Conservation (phyloP, 2,329 filamentous ascomycete genomes). For the Torrubiellomyces zombiae region DNA sequence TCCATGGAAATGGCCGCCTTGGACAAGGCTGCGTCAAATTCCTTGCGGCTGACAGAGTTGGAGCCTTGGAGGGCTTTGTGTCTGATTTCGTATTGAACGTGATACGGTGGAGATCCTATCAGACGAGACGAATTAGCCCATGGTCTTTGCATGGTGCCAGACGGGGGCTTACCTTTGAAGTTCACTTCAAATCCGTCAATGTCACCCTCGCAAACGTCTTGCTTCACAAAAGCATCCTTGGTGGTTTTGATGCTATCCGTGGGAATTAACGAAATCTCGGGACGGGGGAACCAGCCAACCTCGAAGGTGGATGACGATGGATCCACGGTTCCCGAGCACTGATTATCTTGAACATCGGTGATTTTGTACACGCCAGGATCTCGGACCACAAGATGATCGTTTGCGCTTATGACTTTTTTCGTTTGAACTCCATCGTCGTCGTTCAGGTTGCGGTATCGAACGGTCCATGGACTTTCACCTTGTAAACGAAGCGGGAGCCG, state of each 20-base stretch:
- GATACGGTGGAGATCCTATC: constrained; percentile 63
- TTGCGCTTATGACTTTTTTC: constrained; percentile 35
- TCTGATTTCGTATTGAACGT: constrained; percentile 64
- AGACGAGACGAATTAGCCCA: neutral
- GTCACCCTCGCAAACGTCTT: constrained; percentile 84
- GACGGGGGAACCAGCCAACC: constrained; percentile 73
- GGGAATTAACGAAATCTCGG: constrained; percentile 49
- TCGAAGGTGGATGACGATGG: constrained; percentile 56
- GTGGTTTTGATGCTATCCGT: constrained; percentile 40
- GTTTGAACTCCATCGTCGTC: constrained; percentile 28
- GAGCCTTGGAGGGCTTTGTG: constrained; percentile 53
- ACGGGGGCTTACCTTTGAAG: constrained; percentile 50
- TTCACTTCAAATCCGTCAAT: constrained; percentile 75
- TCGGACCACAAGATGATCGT: constrained; percentile 51
- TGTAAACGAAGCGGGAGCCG: constrained; percentile 70
- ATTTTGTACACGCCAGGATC: constrained; percentile 66
- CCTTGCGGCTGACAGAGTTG: constrained; percentile 47
- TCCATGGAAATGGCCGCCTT: constrained; percentile 73
- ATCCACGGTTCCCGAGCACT: constrained; percentile 72
- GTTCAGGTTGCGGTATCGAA: constrained; percentile 57
- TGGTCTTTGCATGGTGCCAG: neutral
- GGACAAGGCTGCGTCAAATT: constrained; percentile 60
- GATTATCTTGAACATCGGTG: constrained; percentile 55
- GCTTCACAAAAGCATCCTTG: constrained; percentile 47
- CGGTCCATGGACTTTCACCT: constrained; percentile 69